Conservation (phyloP, 345 rosid species). For the Eucalyptus shirleyi region DNA sequence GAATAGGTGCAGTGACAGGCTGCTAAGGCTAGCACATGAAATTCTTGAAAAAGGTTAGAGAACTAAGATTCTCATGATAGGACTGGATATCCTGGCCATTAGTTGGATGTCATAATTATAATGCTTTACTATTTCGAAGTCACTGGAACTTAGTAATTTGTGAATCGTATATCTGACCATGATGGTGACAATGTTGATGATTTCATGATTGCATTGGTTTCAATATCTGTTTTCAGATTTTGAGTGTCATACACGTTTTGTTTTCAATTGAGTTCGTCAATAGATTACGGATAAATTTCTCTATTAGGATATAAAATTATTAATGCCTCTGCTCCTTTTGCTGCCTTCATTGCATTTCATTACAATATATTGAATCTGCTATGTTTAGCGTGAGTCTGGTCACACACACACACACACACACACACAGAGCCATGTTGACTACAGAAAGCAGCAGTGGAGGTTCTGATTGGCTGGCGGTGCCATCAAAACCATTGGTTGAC, state of each 20-base stretch:
- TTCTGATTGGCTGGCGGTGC: neutral
- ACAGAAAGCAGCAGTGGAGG: neutral
- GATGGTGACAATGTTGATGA: neutral
- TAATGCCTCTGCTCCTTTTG: neutral
- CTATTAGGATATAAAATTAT: neutral
- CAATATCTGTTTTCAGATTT: neutral
- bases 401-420: neutral
- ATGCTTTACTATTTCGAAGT: neutral
- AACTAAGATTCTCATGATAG: neutral
- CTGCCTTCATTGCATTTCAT: neutral
- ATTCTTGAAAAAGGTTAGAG: constrained; percentile 72
- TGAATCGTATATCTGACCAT: neutral
- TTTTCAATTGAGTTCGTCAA: neutral
- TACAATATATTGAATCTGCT: neutral
- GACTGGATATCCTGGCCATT: neutral
- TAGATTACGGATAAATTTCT: neutral
- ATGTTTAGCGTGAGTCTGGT: neutral
- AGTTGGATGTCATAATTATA: neutral
- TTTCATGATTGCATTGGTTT: neutral
- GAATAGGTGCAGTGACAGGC: constrained; percentile 51
- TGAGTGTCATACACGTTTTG: neutral
- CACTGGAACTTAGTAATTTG: neutral
- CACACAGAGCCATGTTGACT: neutral
- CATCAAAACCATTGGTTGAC: neutral
- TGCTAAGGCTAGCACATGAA: constrained; percentile 65